Base-by-base conservation (phyloP, 1,284 basidiomycete genomes). In the Cutaneotrichosporon mucoides region DNA sequence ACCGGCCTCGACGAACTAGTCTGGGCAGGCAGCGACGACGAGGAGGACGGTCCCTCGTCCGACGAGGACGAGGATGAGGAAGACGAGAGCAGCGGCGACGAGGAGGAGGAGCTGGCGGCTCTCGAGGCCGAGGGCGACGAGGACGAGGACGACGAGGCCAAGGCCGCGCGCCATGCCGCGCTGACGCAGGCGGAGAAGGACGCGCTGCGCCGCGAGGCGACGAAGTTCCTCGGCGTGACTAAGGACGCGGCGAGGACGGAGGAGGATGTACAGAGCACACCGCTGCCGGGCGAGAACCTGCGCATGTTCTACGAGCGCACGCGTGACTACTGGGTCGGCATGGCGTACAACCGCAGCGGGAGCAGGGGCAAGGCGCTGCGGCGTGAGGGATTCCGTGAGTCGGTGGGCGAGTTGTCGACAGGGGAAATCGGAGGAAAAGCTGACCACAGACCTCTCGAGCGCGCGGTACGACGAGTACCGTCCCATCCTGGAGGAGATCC, bases 251-350 rank as follows among this genome's bases (percentile, higher is more conserved):
- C 81, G 0, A 80, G 85, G 3, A 85, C 87, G 0, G 80, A 83
- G 0, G 89, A 91, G 68, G 91, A 93, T 64, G 76, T 85, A 0
- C 72, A 91, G 46, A 88, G 87, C 60, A 94, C 92, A 0, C 93
- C 93, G 0, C 81, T 88, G 6, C 90, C 92, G 0, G 90, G 91
- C n/a, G 93, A 96, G 74, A 90, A 88, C 0, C 77, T 95, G 6
- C 86, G 89, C 0, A 82, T 84, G 74, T 95, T 95, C 76, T 96
- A 93, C 71, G 85, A 88, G 10, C 84, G 92, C 6, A 88, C 88
- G 5, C 83, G 88, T 85, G 73, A 68, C 85, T 80, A 89, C 72
- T 96, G 92, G 92, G 83, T 88, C 0, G 84, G 86, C 56, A 87
- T 85, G 61, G 92, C 89, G 4, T 82, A 85, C 56, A 77, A 68